Evolutionary conservation across 495 filamentous ascomycete species (phyloP).

Genomic region (Penicillium alfredii): DNA sequence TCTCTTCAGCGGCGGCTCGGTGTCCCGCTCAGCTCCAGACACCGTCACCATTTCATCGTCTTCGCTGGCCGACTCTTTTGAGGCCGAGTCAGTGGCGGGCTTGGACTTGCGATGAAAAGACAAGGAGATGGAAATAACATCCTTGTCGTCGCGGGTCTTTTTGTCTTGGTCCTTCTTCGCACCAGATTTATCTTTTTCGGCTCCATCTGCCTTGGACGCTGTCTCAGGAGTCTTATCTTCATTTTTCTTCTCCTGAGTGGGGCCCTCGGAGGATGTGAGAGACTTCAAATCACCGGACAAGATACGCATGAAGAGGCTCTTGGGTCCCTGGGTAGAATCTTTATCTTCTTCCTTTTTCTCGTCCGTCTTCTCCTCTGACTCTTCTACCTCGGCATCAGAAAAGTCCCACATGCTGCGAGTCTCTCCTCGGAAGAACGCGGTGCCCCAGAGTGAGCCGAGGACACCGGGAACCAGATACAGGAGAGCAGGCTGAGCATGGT

Average conservation of each 20-base stretch:
- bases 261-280: neutral
- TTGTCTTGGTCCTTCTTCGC: conserved; percentile 11
- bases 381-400: conserved; percentile 54
- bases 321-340: conserved; percentile 3
- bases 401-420: conserved; percentile 71
- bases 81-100: neutral
- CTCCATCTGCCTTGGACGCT: conserved; percentile 6
- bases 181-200: conserved; percentile 4
- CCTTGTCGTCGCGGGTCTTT: conserved; percentile 10
- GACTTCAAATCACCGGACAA: conserved; percentile 18
- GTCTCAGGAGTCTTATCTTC: conserved; percentile 5
- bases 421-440: conserved; percentile 66
- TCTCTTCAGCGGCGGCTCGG: conserved; percentile 36
- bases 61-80: conserved; percentile 6
- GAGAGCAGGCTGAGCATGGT: conserved; percentile 84
- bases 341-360: conserved; percentile 21
- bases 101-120: conserved; percentile 27
- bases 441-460: conserved; percentile 68
- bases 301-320: conserved; percentile 28
- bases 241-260: conserved; percentile 1
- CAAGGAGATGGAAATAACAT: conserved; percentile 33
- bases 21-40: conserved; percentile 15
- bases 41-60: conserved; percentile 19
- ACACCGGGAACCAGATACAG: conserved; percentile 91
- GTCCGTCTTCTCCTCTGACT: conserved; percentile 20